Evolutionary conservation across 73 alveolate species (phyloP), one percentile per base, ranked within the genome.

Genomic region (Paramecium caudatum): DNA sequence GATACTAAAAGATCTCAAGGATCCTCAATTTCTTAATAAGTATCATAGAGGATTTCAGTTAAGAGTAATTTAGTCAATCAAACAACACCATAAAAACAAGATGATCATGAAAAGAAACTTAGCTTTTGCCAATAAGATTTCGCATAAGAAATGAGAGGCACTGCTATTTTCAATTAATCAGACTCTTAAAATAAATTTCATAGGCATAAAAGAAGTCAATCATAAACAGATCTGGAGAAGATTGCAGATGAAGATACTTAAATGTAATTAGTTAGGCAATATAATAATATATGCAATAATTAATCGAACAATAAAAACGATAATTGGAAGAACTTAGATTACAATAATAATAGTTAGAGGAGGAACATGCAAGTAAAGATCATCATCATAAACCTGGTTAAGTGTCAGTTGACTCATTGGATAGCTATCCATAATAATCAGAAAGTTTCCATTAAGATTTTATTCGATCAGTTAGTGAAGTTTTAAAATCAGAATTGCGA

Each of bases 301-400:
- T 55, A 25, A 55, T 55, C 23, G 80, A 55, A 21, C 3, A 23
- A 55, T 55, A 55, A 55, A 27, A 55, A 55, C 7, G 43, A 55
- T 37, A 55, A 55, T 5, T 55, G 30, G 80, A 55, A 55, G 23
- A 55, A 10, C 80, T 55, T 17, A 55, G 30, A 55, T 5, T 23
- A 12, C 23, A 55, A 15, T 25, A 55, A 55, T 55, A 55, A 55
- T 55, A 23, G 13, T 55, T 55, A 55, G 80, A 55, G 7, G 80
- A 55, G 4, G 80, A 55, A 27, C 23, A 55, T n/a, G n/a, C n/a
- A n/a, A n/a, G n/a, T n/a, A n/a, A n/a, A n/a, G n/a, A n/a, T n/a
- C n/a, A n/a, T n/a, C n/a, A n/a, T n/a, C n/a, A 43, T 55, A 55
- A 43, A 10, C 80, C 80, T 27, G 80, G 80, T 27, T 55, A 55